Conservation (phyloP, 441 rosid genomes). For the Erodium texanum region DNA sequence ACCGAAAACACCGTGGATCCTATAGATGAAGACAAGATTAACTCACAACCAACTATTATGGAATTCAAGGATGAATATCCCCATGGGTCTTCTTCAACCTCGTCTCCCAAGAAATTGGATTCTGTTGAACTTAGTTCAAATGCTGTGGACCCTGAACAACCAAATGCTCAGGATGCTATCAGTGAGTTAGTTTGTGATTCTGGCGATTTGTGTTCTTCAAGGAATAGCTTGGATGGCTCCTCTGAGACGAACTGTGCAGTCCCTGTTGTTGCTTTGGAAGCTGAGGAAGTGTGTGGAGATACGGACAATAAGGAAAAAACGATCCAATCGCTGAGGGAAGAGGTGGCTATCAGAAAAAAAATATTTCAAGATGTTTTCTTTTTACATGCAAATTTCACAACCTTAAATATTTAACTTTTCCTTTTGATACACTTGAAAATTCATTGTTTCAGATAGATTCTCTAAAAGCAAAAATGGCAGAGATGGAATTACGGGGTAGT, state of each 20-base stretch:
- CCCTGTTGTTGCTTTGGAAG: slow-evolving; percentile 5
- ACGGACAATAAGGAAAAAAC: background rate
- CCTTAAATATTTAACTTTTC: background rate
- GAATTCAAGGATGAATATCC: background rate
- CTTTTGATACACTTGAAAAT: background rate
- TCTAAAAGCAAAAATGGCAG: slow-evolving; percentile 9
- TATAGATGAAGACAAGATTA: slow-evolving; percentile 2
- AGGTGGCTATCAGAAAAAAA: slow-evolving; percentile 1
- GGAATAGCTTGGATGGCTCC: background rate
- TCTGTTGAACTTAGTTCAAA: background rate
- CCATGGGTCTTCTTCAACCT: slow-evolving; percentile 3
- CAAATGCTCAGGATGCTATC: slow-evolving; percentile 5
- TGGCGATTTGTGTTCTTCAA: background rate
- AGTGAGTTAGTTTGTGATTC: slow-evolving; percentile 1
- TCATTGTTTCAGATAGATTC: slow-evolving; percentile 7
- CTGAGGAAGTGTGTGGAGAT: slow-evolving; percentile 1
- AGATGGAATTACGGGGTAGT: slow-evolving; percentile 5
- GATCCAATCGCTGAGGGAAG: slow-evolving; percentile 3
- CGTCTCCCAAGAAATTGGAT: background rate
- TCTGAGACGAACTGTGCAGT: background rate
- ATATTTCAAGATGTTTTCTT: background rate
- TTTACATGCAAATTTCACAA: background rate
- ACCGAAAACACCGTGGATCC: slow-evolving; percentile 1
- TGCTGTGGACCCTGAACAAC: background rate
- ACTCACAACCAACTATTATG: background rate